These are phyloP conservation scores for Zelonia costaricensis DNA, from an alignment of 208 protist genomes.

Conservation along the genomic window DNA sequence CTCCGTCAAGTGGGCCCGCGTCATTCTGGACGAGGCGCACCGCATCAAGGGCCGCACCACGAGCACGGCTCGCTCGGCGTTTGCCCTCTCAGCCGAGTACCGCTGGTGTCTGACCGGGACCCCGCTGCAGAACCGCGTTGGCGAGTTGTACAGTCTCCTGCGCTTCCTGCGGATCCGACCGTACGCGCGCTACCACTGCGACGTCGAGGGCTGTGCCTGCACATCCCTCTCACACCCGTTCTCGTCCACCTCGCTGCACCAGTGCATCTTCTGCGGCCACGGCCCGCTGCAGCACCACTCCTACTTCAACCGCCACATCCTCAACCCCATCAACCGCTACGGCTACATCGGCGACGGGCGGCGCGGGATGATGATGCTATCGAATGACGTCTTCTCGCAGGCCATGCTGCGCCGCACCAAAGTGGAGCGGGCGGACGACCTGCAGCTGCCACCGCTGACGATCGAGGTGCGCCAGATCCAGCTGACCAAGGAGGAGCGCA, in stretches of 20 bases:
- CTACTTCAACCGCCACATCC: constrained; percentile 92
- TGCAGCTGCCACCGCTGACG: constrained; percentile 74
- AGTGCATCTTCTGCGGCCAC: constrained; percentile 92
- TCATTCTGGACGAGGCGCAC: constrained; percentile 95
- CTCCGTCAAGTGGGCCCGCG: constrained; percentile 78
- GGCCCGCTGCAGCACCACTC: constrained; percentile 92
- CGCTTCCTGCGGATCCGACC: constrained; percentile 93
- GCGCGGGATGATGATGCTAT: constrained; percentile 85
- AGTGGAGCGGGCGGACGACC: constrained; percentile 76
- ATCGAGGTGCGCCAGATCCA: constrained; percentile 59
- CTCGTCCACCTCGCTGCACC: constrained; percentile 62
- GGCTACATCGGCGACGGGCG: constrained; percentile 92
- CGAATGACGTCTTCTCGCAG: constrained; percentile 86
- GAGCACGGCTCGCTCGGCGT: constrained; percentile 83
- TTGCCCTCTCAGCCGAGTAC: constrained; percentile 75
- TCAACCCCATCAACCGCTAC: constrained; percentile 95
- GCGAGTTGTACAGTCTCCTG: constrained; percentile 96
- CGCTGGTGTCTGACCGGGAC: constrained; percentile 95
- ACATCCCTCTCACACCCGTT: constrained; percentile 90
- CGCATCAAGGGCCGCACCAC: constrained; percentile 91
- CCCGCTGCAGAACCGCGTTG: constrained; percentile 97
- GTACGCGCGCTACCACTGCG: constrained; percentile 91
- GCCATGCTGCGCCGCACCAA: constrained; percentile 93
- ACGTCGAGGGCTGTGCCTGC: constrained; percentile 86
- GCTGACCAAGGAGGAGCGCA: constrained; percentile 79